Percentiles rank a stretch among this genome's conserved stretches.
Conservation (phyloP, 192 early-diverging fungal genomes). For the Podila epicladia region DNA sequence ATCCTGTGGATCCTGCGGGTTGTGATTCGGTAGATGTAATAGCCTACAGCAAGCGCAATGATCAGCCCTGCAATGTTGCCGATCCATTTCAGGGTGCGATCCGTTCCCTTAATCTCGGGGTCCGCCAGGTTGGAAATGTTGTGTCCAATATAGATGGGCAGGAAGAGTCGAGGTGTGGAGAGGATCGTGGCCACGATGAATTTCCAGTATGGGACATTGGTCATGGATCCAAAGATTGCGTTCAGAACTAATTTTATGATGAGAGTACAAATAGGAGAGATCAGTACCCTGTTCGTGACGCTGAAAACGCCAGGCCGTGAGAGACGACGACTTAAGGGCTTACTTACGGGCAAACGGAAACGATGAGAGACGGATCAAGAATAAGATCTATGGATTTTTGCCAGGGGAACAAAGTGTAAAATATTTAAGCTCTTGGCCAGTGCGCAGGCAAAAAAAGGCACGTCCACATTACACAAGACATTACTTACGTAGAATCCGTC, state of each 20-base stretch:
- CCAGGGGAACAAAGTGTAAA: not conserved
- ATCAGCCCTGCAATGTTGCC: conserved; percentile 21
- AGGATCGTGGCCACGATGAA: conserved; percentile 31
- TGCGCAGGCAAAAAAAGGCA: not conserved
- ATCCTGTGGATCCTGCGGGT: conserved; percentile 16
- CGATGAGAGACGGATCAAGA: conserved; percentile 42
- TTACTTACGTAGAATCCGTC: conserved; percentile 35
- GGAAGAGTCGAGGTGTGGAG: conserved; percentile 35
- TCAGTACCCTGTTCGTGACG: not conserved
- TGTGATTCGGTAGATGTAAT: conserved; percentile 37
- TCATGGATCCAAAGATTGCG: conserved; percentile 42
- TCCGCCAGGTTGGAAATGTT: conserved; percentile 29
- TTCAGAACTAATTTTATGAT: conserved; percentile 14
- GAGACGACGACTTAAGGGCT: too few species aligned
- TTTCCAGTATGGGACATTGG: conserved; percentile 31
- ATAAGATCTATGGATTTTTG: conserved; percentile 14
- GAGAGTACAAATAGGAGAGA: not conserved
- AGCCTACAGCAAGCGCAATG: conserved; percentile 18
- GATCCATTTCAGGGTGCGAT: conserved; percentile 26
- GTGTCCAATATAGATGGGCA: conserved; percentile 37
- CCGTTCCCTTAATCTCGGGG: conserved; percentile 22
- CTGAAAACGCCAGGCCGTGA: not conserved
- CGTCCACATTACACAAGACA: not conserved
- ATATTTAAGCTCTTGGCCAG: not conserved
- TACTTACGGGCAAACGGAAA: conserved; percentile 34